Percentiles rank a stretch among this genome's conserved stretches.
Conservation (phyloP, 805 yeast genomes). For the Myxozyma vanderwaltii region DNA sequence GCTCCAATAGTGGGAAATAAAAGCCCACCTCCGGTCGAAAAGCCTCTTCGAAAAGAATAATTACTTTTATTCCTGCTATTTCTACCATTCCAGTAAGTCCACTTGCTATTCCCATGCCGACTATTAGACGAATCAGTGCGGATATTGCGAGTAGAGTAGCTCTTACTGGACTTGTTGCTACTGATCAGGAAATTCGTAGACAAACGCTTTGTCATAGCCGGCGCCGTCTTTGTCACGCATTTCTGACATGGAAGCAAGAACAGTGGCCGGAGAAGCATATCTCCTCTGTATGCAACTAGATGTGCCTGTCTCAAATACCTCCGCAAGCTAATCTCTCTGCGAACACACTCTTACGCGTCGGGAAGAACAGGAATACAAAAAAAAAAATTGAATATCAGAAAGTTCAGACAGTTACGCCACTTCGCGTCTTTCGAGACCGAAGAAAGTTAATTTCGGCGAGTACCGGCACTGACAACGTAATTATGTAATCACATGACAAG, state of each 20-base stretch:
- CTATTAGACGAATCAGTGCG: neutral
- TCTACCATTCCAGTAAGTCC: neutral
- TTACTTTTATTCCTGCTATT: neutral
- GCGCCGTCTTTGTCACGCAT: no score
- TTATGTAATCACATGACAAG: neutral
- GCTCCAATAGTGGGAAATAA: neutral
- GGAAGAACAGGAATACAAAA: no score
- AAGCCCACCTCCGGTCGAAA: conserved; percentile 1
- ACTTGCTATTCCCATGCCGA: neutral
- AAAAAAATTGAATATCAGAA: no score
- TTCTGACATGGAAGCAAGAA: neutral
- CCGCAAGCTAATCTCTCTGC: no score
- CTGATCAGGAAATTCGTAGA: neutral
- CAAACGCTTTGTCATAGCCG: no score
- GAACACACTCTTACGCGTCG: no score
- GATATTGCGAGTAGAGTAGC: neutral
- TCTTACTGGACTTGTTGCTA: neutral
- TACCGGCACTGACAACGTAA: neutral
- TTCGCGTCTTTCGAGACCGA: neutral
- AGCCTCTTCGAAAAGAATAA: neutral
- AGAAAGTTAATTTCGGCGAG: neutral
- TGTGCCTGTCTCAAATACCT: no score
- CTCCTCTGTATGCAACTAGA: no score
- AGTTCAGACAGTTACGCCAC: no score
- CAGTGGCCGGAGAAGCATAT: conserved; percentile 2